Percentiles rank a stretch among this genome's conserved stretches.
phyloP scores from a whole-genome alignment of 805 yeast species.

The Metschnikowia peoriensis region DNA sequence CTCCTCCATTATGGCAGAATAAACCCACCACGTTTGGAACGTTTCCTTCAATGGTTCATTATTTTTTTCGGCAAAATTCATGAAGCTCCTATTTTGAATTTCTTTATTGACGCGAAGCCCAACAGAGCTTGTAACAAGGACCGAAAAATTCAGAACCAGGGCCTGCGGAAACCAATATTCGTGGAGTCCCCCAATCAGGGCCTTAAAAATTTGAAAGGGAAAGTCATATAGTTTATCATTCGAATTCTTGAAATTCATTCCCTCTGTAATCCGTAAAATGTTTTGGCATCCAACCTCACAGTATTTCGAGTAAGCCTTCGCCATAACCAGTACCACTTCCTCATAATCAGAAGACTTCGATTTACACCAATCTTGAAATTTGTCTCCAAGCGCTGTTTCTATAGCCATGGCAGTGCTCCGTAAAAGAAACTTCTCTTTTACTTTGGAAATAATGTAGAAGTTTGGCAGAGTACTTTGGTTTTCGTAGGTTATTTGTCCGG shows the following conservation, averaged over 20 bases:
- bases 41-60: background rate
- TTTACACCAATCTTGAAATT: too few relatives aligned
- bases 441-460: background rate
- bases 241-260: background rate
- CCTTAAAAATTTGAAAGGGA: background rate
- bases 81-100: background rate
- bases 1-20: background rate
- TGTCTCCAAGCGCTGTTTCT: too few relatives aligned
- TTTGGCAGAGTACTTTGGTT: background rate
- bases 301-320: background rate
- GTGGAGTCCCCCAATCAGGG: background rate
- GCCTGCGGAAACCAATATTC: background rate
- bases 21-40: background rate
- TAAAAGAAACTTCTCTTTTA: too few relatives aligned
- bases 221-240: background rate
- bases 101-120: background rate
- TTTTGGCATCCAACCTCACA: background rate
- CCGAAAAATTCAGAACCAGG: background rate
- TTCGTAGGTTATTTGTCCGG: background rate
- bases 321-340: too few relatives aligned
- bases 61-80: background rate
- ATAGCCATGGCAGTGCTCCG: too few relatives aligned
- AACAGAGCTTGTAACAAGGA: background rate
- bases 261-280: background rate
- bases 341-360: too few relatives aligned